These are phyloP conservation scores for Arxiozyma telluris DNA, from an alignment of 1,139 yeast species.

Conservation along the genomic window DNA sequence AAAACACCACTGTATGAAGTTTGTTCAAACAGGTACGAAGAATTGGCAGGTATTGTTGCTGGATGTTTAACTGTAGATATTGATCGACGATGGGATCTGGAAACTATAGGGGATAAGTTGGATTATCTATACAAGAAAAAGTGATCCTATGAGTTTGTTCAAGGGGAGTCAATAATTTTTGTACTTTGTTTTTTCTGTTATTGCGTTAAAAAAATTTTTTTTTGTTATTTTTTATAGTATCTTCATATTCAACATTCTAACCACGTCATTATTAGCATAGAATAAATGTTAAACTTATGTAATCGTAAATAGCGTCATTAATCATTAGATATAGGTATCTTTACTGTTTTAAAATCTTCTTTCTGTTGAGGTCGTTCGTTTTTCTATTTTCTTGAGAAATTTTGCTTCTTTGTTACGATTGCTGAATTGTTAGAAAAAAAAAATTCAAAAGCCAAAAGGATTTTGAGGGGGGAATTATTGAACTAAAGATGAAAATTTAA, in stretches of 20 bases:
- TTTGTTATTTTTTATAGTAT: not conserved
- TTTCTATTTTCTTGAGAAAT: no score
- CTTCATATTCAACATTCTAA: not conserved
- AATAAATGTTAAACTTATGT: no score
- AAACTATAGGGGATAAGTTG: conserved; percentile 4
- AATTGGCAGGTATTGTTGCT: conserved; percentile 3
- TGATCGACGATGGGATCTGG: conserved; percentile 5
- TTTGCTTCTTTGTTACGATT: no score
- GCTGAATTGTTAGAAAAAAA: no score
- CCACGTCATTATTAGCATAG: not conserved
- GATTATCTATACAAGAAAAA: not conserved
- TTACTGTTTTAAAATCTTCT: no score
- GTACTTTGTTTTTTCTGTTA: not conserved
- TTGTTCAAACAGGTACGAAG: conserved; percentile 13
- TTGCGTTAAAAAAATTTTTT: no score
- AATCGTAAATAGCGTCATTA: not conserved
- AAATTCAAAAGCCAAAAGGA: no score
- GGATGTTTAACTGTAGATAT: conserved; percentile 6
- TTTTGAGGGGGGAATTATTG: not conserved
- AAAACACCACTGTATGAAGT: conserved; percentile 35
- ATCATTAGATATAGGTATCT: not conserved
- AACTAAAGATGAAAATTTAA: not conserved
- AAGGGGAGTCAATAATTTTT: no score
- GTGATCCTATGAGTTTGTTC: not conserved
- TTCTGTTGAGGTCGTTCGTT: no score